phyloP scores from a whole-genome alignment of 352 stramenopile species.

The Phytophthora hibernalis region DNA sequence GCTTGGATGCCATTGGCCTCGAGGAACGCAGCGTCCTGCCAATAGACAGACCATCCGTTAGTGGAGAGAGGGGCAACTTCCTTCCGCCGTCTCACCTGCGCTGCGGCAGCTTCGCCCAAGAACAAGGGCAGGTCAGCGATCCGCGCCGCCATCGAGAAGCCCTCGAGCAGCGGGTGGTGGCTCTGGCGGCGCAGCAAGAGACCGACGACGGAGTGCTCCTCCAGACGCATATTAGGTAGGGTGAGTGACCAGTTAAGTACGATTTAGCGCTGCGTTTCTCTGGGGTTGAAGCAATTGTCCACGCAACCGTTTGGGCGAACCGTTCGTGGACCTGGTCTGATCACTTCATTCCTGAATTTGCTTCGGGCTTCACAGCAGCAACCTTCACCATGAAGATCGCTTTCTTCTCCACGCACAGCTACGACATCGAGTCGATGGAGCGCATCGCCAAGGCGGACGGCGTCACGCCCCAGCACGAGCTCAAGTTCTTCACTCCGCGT shows the following conservation, averaged over 20 bases:
- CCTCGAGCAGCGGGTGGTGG: conserved; percentile 55
- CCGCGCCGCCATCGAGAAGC: conserved; percentile 47
- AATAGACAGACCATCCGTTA: not conserved
- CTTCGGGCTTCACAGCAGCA: conserved; percentile 13
- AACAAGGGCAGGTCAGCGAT: conserved; percentile 60
- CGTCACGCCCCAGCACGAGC: conserved; percentile 53
- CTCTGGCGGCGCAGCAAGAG: conserved; percentile 52
- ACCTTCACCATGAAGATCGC: conserved; percentile 68
- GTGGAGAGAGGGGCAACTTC: not conserved
- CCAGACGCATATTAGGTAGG: not conserved
- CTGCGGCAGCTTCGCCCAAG: conserved; percentile 62
- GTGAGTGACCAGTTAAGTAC: not conserved
- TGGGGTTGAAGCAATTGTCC: conserved; percentile 23
- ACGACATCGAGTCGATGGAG: conserved; percentile 75
- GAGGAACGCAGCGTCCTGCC: conserved; percentile 54
- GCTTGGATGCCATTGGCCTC: conserved; percentile 48
- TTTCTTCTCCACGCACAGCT: conserved; percentile 80
- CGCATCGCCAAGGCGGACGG: conserved; percentile 47
- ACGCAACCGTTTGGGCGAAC: not conserved
- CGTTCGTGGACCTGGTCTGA: not conserved
- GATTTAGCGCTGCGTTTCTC: conserved; percentile 24
- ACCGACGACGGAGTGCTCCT: conserved; percentile 36
- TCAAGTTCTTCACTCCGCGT: conserved; percentile 64
- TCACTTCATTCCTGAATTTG: conserved; percentile 39
- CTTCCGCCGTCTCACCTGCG: conserved; percentile 36